A percentile compares a stretch with the other conserved stretches of the same genome.
Evolutionary conservation across 345 rosid genomes (phyloP).

Genomic region (Arabidopsis arenosa): DNA sequence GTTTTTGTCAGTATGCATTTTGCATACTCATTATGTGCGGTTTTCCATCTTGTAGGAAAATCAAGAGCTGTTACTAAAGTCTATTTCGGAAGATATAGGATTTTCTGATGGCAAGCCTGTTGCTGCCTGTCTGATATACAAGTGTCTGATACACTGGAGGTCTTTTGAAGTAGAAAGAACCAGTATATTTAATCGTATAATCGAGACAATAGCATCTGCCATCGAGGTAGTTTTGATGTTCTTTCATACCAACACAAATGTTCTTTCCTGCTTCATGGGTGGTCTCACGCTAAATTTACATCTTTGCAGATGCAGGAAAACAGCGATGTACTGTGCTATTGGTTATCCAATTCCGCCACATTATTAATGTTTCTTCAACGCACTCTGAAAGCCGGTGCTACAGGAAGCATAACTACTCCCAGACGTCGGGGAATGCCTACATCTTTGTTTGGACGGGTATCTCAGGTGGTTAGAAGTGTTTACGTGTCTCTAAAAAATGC

Average conservation of each 20-base stretch:
- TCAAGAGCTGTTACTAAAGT: conserved; percentile 83
- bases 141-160: conserved; percentile 92
- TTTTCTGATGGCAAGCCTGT: conserved; percentile 85
- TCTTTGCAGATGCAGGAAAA: conserved; percentile 71
- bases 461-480: conserved; percentile 62
- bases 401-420: conserved; percentile 56
- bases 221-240: conserved; percentile 63
- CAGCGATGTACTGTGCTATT: conserved; percentile 77
- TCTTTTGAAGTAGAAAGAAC: conserved; percentile 96
- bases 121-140: conserved; percentile 93
- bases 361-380: conserved; percentile 82
- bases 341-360: conserved; percentile 93
- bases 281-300: conserved; percentile 37
- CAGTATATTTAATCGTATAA: conserved; percentile 79
- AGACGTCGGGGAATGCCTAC: conserved; percentile 71
- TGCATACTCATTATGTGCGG: conserved; percentile 26
- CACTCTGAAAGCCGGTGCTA: conserved; percentile 82
- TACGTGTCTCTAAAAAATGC: background rate
- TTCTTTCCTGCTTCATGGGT: conserved; percentile 24
- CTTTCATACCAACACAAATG: conserved; percentile 30
- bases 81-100: conserved; percentile 85
- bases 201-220: conserved; percentile 81
- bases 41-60: conserved; percentile 66
- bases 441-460: conserved; percentile 87
- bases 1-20: conserved; percentile 23